These are phyloP conservation scores for Naegleria lovaniensis DNA, from an alignment of 208 protist genomes.

Conservation along the genomic window DNA sequence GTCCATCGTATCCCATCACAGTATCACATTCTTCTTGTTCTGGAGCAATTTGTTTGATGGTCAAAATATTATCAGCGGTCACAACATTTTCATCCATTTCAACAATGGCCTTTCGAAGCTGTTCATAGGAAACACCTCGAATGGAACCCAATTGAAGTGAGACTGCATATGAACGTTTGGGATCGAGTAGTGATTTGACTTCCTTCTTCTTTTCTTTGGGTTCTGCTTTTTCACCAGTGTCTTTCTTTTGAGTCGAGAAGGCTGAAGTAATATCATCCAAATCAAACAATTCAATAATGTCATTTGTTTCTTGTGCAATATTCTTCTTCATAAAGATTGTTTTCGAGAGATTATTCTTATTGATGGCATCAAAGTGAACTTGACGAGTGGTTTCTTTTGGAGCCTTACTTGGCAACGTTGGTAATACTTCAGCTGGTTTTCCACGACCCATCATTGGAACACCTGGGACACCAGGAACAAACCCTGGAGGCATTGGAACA, in stretches of 20 bases:
- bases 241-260: constrained; percentile 5
- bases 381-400: not conserved
- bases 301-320: not conserved
- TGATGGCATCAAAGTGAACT: not conserved
- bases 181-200: not conserved
- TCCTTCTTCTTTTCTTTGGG: constrained; percentile 18
- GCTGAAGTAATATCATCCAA: not conserved
- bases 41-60: constrained; percentile 13
- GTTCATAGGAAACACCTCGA: not conserved
- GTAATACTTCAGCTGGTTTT: not conserved
- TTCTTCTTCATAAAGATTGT: constrained; percentile 5
- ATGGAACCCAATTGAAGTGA: constrained; percentile 16
- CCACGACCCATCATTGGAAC: not conserved
- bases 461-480: not conserved
- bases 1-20: not conserved
- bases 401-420: not conserved
- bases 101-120: not conserved
- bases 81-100: not conserved
- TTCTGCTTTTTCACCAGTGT: not conserved
- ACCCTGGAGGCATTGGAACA: not conserved
- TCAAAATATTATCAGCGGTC: not conserved
- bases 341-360: not conserved
- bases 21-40: constrained; percentile 15
- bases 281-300: not conserved
- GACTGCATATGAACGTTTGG: not conserved